Base-by-base conservation (phyloP, 1,284 basidiomycete genomes). In the Apiotrichum domesticum region DNA sequence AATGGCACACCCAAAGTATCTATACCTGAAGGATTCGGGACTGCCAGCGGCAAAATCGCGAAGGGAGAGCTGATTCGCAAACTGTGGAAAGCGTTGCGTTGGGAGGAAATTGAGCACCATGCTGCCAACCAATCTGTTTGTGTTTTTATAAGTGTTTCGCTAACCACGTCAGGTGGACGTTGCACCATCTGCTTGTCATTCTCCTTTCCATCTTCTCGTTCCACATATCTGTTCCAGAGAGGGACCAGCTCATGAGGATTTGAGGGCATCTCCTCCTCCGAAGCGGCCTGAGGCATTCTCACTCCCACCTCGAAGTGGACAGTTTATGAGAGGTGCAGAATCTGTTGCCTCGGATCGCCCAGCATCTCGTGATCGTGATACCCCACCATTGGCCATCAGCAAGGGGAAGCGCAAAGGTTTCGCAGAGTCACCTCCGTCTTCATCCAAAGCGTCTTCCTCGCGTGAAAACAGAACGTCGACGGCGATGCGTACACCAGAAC, bases 81-180 rank as follows among this genome's bases (percentile, higher is more conserved):
- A 51, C 55, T 76, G 15, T 74, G 71, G 70, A 76, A 74, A 54
- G 71, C 66, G 0, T 37, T 76, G 3, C 54, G 71, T 21, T 74
- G 71, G 71, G 72, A 74, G 44, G 70, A 74, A 46, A 66, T 74
- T 2, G 72, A 74, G 49, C 55, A 70, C 14, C 74, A 75, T 53
- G 57, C 71, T 3, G 11, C 39, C 32, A 34, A 41, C 5, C 10
- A 35, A 2, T 8, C 8, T 7, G 51, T 32, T 46, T 6, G 35
- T 35, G 2, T 4, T 4, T 9, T 29, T 29, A 29, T 29, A 29
- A 29, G 29, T 29, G 29, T 29, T 29, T 3, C 29, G 29, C 29
- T 29, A 29, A 29, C 3, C 29, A 29, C 29, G 29, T 29, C 29
- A 29, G 29, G 29, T 29, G 50, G 50, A 51, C 21, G 8, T 14